Percentiles rank a stretch among this genome's conserved stretches.
Evolutionary conservation across 2,329 filamentous ascomycete species (phyloP).

Genomic region (Davidsoniella australis): DNA sequence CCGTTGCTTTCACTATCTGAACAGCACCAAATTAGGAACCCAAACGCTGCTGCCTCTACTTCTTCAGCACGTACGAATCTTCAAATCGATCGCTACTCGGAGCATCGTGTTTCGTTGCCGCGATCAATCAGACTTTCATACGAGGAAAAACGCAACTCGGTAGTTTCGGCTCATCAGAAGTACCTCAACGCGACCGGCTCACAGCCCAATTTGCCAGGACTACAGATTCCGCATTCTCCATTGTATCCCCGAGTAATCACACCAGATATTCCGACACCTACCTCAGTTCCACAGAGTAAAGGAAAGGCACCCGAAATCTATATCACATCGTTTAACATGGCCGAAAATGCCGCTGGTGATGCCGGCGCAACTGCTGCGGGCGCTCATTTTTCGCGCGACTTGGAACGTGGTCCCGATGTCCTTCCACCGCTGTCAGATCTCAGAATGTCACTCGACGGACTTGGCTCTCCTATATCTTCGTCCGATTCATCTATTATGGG

Average conservation of each 20-base stretch:
- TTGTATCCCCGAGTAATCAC: neutral
- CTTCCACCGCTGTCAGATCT: constrained; percentile 18
- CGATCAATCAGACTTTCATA: constrained; percentile 34
- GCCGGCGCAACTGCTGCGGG: constrained; percentile 17
- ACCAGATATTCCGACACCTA: constrained; percentile 15
- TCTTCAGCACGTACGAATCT: constrained; percentile 25
- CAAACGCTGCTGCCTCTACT: constrained; percentile 15
- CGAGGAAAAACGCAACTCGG: constrained; percentile 26
- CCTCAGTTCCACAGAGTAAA: neutral
- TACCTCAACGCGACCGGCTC: neutral
- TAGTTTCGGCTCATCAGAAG: neutral
- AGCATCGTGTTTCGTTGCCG: constrained; percentile 36
- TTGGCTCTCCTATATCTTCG: constrained; percentile 32
- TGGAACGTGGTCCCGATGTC: constrained; percentile 36
- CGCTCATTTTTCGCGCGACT: constrained; percentile 30
- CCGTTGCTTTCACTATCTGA: constrained; percentile 35
- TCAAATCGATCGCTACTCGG: constrained; percentile 29
- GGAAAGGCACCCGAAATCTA: constrained; percentile 32
- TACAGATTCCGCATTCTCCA: neutral
- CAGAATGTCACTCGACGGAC: constrained; percentile 31
- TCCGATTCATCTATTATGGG: constrained; percentile 45
- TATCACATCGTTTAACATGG: constrained; percentile 20
- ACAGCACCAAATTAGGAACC: constrained; percentile 29
- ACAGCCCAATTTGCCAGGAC: neutral
- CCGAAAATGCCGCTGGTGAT: constrained; percentile 19